These are phyloP conservation scores for Penicillium rolfsii DNA, from an alignment of 2,329 filamentous ascomycete genomes.

Conservation along the genomic window DNA sequence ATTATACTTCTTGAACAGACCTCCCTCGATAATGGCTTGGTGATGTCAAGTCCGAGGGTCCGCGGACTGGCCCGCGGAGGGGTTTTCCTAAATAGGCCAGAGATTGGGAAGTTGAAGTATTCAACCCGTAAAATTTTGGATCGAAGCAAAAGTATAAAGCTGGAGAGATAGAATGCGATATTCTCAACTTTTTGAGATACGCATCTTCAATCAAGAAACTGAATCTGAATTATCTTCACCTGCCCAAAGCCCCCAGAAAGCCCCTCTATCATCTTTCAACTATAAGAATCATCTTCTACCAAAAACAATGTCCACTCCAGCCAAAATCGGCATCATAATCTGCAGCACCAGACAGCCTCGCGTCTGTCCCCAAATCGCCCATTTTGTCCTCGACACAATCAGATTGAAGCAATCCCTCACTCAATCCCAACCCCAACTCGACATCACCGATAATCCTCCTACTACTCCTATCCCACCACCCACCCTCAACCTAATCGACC, in stretches of 20 bases:
- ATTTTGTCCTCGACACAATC: neutral
- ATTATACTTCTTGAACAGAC: neutral
- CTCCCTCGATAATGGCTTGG: no score
- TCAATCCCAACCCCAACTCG: neutral
- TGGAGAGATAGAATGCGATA: neutral
- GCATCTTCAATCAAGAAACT: neutral
- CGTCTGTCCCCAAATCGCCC: neutral
- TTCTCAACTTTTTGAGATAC: neutral
- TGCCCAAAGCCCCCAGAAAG: neutral
- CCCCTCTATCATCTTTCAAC: neutral
- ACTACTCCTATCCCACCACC: neutral
- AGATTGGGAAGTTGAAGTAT: neutral
- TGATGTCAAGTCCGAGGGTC: neutral
- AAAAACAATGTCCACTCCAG: neutral
- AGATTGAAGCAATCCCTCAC: neutral
- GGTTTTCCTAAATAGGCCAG: neutral
- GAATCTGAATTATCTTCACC: no score
- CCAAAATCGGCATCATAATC: conserved; percentile 1
- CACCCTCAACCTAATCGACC: neutral
- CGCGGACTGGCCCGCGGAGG: neutral
- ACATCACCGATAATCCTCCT: neutral
- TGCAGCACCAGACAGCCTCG: conserved; percentile 1
- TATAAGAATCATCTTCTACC: no score
- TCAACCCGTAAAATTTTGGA: neutral
- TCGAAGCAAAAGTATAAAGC: neutral